phyloP scores from a whole-genome alignment of 2,329 filamentous ascomycete species.

The Zopfia rhizophila region DNA sequence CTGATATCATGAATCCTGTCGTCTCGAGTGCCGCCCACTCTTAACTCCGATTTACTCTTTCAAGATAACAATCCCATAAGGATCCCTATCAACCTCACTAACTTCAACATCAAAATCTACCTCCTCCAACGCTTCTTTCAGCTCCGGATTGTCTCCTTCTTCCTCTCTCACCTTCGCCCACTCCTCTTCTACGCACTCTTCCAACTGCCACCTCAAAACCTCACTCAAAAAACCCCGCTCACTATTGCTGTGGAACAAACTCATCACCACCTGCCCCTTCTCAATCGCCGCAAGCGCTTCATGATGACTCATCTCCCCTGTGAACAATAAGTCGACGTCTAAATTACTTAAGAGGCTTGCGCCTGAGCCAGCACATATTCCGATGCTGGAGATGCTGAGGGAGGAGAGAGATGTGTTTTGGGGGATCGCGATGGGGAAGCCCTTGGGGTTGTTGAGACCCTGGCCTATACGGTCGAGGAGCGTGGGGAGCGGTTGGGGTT shows the following conservation, averaged over 20 bases:
- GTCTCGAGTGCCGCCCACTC: no score
- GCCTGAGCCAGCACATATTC: constrained; percentile 90
- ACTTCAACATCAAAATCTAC: constrained; percentile 72
- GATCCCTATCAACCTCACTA: constrained; percentile 85
- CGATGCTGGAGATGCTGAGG: constrained; percentile 74
- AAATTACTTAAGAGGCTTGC: constrained; percentile 76
- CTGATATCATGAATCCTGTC: no score
- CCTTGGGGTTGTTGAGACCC: constrained; percentile 73
- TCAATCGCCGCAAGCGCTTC: constrained; percentile 88
- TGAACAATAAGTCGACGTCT: constrained; percentile 83
- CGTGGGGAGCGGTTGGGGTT: constrained; percentile 62
- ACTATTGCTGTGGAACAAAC: constrained; percentile 92
- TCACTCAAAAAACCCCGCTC: constrained; percentile 83
- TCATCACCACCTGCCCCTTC: constrained; percentile 82
- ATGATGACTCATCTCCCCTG: constrained; percentile 93
- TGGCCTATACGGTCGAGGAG: constrained; percentile 71
- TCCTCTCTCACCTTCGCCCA: constrained; percentile 62
- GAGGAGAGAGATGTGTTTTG: constrained; percentile 65
- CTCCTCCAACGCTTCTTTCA: constrained; percentile 62
- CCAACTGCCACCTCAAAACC: constrained; percentile 74
- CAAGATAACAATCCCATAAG: constrained; percentile 74
- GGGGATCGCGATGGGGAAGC: constrained; percentile 71
- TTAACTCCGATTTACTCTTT: no score
- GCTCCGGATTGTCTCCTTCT: constrained; percentile 50
- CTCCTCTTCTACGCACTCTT: constrained; percentile 66